Evolutionary conservation across 169 alveolate genomes (phyloP), one percentile per base, ranked within the genome.

Genomic region (Cryptosporidium sp.): DNA sequence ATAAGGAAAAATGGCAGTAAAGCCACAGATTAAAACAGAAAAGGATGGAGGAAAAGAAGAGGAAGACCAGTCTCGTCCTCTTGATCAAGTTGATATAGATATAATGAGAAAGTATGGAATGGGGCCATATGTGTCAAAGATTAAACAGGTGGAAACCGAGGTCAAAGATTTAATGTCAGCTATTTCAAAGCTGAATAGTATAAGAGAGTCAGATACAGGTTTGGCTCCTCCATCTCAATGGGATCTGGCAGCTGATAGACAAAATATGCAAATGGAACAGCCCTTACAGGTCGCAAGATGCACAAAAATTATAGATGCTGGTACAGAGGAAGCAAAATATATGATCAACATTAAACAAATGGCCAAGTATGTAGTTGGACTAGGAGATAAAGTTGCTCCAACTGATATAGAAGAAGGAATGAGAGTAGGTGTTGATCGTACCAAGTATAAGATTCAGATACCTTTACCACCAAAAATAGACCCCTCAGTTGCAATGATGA

Each of bases 401-500:
- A 97, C 99, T 35, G 99, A 99, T 93, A 96, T 99, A 62, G 99
- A 99, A 92, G 99, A 98, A 93, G 99, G 99, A 26, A 99, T 99
- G 99, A 95, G 99, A 84, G 99, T 99, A 1, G 99, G 99, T 73
- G 98, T 94, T 21, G 98, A 96, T 87, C 96, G 98, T 29, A 95
- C 95, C 58, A 98, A 98, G 92, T 97, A 98, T 93, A 95, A 96
- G 85, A 99, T 99, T 26, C 97, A 97, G 69, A 95, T 99, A 58
- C 98, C 99, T 29, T 94, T 99, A 45, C 99, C 99, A 37, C 99
- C 99, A 0, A 97, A 97, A 91, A 99, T 98, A 62, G 99, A 99
- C 93, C 99, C 99, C 0, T 93, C 99, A 42, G 99, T 99, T 37
- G 98, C 99, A 33, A 98, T 99, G 99, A 99, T 99, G 99, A 98